Base-by-base conservation (phyloP, 371 early-diverging fungal species). In the Blakeslea trispora region DNA sequence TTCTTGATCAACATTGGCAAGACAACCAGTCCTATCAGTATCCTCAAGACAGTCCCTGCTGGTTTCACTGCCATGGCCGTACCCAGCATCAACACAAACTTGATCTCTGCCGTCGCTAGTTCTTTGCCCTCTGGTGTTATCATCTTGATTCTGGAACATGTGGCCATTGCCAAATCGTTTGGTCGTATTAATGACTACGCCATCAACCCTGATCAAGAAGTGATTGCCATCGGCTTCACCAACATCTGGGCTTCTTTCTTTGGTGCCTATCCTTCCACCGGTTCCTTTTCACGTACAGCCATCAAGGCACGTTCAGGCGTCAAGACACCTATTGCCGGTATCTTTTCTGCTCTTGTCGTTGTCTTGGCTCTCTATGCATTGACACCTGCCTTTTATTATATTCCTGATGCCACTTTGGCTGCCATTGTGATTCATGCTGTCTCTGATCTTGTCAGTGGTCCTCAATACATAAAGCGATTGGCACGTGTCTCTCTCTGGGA, bases 201-300 rank as follows among this genome's bases (percentile, higher is more conserved):
- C 3, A 82, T 89, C 57, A 76, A 85, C 39, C 81, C 87, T 22
- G 85, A 87, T 64, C 94, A 94, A 68, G 97, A 96, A 65, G 67
- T 94, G 24, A 81, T 94, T 45, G 93, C 95, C 10, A 79, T 95
- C 18, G 95, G 95, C 3, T 58, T 90, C 23, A 83, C 90, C 37
- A 96, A 96, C 73, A 67, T 91, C 43, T 63, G 88, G 64, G 89
- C 88, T 10, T 71, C 92, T 22, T 91, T 94, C 79, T 87, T 95
- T 71, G 88, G 91, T 31, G 78, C 78, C 15, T 78, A 78, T 48
- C 78, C 78, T 13, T 74, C 75, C 1, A 78, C 78, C 10, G 78
- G 78, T 18, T 78, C 78, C 1, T 78, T 78, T 50, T 74, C 75
- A 43, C 78, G 78, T 55, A 72, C 78, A 19, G 91, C 94, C 23